These are phyloP conservation scores for Mallotus japonicus DNA, from an alignment of 441 rosid species.

Conservation along the genomic window DNA sequence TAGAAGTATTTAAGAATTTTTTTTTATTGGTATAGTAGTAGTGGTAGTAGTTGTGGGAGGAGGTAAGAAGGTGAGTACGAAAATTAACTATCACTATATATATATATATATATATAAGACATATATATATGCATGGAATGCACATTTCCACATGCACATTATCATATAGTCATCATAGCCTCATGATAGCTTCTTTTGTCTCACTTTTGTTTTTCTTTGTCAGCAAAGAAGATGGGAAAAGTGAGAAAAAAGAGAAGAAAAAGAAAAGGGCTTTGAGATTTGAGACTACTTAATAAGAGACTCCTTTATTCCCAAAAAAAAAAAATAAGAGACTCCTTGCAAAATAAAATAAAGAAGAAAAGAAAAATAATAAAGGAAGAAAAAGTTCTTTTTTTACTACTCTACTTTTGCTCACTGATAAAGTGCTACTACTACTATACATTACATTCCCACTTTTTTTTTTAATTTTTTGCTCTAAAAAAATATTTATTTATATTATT, in stretches of 20 bases:
- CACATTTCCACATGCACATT: slow-evolving; percentile 27
- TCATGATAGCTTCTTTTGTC: slow-evolving; percentile 45
- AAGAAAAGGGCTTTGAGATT: slow-evolving; percentile 19
- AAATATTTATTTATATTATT: too few species aligned
- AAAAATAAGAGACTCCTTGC: not conserved
- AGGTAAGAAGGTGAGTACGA: not conserved
- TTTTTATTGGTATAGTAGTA: too few species aligned
- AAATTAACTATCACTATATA: not conserved
- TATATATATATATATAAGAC: slow-evolving; percentile 11
- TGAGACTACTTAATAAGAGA: not conserved
- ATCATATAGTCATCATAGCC: slow-evolving; percentile 49
- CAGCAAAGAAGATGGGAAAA: slow-evolving; percentile 26
- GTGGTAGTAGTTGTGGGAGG: too few species aligned
- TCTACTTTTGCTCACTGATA: slow-evolving; percentile 7
- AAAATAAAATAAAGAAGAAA: not conserved
- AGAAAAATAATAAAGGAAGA: slow-evolving; percentile 7
- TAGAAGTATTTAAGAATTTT: too few species aligned
- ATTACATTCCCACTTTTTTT: not conserved
- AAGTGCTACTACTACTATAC: slow-evolving; percentile 4
- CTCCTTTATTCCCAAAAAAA: too few species aligned
- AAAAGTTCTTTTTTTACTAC: not conserved
- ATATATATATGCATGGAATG: slow-evolving; percentile 35
- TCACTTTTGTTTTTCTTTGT: slow-evolving; percentile 35
- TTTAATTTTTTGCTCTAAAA: slow-evolving; percentile 1
- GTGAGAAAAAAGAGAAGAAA: slow-evolving; percentile 11